Percentiles rank a stretch among this genome's conserved stretches.
Evolutionary conservation across 2,329 filamentous ascomycete species (phyloP).

Genomic region (Exophiala phaeomuriformis): DNA sequence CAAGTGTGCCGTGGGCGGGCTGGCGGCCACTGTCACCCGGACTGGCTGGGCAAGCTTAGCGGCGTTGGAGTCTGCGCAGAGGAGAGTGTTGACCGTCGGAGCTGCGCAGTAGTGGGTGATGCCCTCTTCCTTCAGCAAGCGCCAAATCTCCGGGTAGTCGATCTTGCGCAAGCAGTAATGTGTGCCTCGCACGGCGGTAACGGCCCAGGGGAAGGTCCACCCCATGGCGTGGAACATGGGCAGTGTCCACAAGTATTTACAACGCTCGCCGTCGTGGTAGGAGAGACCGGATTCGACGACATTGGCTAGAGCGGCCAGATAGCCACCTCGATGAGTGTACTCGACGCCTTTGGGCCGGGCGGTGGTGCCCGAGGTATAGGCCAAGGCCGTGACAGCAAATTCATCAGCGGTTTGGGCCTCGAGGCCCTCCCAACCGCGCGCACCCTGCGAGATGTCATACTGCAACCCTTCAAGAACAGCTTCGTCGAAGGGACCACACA

Average conservation of each 20-base stretch:
- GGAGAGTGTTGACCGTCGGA: slow-evolving; percentile 88
- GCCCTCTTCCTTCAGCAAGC: slow-evolving; percentile 71
- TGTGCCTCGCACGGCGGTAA: slow-evolving; percentile 89
- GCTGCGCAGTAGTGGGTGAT: slow-evolving; percentile 96
- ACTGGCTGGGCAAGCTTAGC: slow-evolving; percentile 62
- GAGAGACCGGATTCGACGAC: slow-evolving; percentile 85
- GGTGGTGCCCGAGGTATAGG: slow-evolving; percentile 91
- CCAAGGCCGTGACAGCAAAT: slow-evolving; percentile 73
- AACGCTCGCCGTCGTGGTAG: slow-evolving; percentile 53
- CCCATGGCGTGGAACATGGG: slow-evolving; percentile 72
- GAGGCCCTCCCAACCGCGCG: slow-evolving; percentile 68
- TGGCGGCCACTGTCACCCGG: slow-evolving; percentile 84
- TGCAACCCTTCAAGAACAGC: slow-evolving; percentile 73
- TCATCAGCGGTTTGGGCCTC: slow-evolving; percentile 65
- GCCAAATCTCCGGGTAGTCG: slow-evolving; percentile 90
- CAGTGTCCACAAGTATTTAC: slow-evolving; percentile 83
- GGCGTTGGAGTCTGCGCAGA: slow-evolving; percentile 74
- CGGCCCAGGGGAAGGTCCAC: slow-evolving; percentile 86
- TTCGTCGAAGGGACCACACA: slow-evolving; percentile 73
- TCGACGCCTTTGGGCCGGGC: slow-evolving; percentile 87
- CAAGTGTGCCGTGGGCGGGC: slow-evolving; percentile 78
- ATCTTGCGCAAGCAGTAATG: slow-evolving; percentile 93
- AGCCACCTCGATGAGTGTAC: slow-evolving; percentile 80
- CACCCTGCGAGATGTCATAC: slow-evolving; percentile 60
- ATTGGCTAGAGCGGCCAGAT: slow-evolving; percentile 77